phyloP scores from a whole-genome alignment of 2,329 filamentous ascomycete genomes.

The Phialemoniopsis sp. region DNA sequence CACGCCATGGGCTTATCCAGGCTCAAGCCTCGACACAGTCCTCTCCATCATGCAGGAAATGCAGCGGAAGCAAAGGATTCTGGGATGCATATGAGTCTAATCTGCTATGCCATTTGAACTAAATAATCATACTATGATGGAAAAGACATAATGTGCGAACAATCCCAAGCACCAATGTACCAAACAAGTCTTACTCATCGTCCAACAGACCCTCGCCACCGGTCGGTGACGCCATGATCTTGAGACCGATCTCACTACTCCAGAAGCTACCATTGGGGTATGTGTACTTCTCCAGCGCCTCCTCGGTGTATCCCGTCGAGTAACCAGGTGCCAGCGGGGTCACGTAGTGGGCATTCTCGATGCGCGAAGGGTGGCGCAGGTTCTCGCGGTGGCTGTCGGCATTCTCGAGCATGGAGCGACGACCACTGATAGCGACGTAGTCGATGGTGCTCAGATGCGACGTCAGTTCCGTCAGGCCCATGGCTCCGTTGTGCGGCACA shows the following conservation, averaged over 20 bases:
- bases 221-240: slow-evolving; percentile 23
- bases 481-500: slow-evolving; percentile 84
- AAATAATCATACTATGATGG: too few relatives aligned
- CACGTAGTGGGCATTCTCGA: slow-evolving; percentile 82
- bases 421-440: slow-evolving; percentile 83
- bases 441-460: slow-evolving; percentile 91
- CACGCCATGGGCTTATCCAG: slow-evolving; percentile 15
- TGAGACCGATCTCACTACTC: slow-evolving; percentile 19
- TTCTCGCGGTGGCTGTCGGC: slow-evolving; percentile 94
- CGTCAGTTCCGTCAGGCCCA: slow-evolving; percentile 89
- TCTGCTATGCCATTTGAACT: too few relatives aligned
- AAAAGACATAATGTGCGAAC: too few relatives aligned
- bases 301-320: slow-evolving; percentile 23
- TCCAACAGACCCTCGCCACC: slow-evolving; percentile 13
- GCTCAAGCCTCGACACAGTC: slow-evolving; percentile 18
- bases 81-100: too few relatives aligned
- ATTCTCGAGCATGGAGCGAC: slow-evolving; percentile 81
- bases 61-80: slow-evolving; percentile 17
- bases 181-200: too few relatives aligned
- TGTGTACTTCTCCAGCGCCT: slow-evolving; percentile 21
- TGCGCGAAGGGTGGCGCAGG: slow-evolving; percentile 76
- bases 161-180: too few relatives aligned
- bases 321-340: slow-evolving; percentile 82
- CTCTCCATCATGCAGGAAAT: slow-evolving; percentile 21
- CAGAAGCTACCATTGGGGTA: slow-evolving; percentile 23